Evolutionary conservation across 371 early-diverging fungal genomes (phyloP).

Genomic region (Haplosporangium sp.): DNA sequence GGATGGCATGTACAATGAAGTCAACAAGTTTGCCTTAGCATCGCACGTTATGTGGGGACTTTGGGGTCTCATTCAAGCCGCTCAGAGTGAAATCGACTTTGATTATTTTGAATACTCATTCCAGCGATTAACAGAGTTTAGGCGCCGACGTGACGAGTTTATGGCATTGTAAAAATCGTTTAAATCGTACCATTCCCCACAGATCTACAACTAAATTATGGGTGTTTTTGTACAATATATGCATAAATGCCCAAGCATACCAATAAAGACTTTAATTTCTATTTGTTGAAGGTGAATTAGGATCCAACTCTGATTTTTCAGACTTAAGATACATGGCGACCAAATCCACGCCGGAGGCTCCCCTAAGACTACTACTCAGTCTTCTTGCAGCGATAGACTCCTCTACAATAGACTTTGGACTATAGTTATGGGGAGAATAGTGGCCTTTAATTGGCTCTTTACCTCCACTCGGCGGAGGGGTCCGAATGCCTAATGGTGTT

Average conservation of each 20-base stretch:
- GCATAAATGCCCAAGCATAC: too few species aligned
- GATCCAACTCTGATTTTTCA: neutral
- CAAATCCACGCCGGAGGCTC: conserved; percentile 17
- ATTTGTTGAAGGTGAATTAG: neutral
- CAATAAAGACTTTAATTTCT: too few species aligned
- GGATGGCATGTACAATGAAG: conserved; percentile 53
- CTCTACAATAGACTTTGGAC: conserved; percentile 1
- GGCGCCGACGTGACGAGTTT: conserved; percentile 44
- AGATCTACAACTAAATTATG: too few species aligned
- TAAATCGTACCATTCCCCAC: neutral
- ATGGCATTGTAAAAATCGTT: conserved; percentile 24
- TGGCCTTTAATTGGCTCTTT: conserved; percentile 2
- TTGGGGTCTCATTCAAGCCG: conserved; percentile 87
- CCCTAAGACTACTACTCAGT: conserved; percentile 29
- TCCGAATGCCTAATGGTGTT: conserved; percentile 8
- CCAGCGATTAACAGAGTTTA: conserved; percentile 66
- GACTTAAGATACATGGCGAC: conserved; percentile 13
- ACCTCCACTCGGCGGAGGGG: conserved; percentile 34
- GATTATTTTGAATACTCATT: conserved; percentile 79
- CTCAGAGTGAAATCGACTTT: conserved; percentile 84
- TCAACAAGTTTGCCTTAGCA: conserved; percentile 66
- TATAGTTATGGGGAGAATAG: neutral
- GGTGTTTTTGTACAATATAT: too few species aligned
- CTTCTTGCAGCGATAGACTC: conserved; percentile 25
- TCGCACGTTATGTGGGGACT: conserved; percentile 86